A percentile compares a stretch with the other conserved stretches of the same genome.
These are phyloP conservation scores for Tulasnella sp. DNA, from an alignment of 768 basidiomycete species.

Conservation along the genomic window DNA sequence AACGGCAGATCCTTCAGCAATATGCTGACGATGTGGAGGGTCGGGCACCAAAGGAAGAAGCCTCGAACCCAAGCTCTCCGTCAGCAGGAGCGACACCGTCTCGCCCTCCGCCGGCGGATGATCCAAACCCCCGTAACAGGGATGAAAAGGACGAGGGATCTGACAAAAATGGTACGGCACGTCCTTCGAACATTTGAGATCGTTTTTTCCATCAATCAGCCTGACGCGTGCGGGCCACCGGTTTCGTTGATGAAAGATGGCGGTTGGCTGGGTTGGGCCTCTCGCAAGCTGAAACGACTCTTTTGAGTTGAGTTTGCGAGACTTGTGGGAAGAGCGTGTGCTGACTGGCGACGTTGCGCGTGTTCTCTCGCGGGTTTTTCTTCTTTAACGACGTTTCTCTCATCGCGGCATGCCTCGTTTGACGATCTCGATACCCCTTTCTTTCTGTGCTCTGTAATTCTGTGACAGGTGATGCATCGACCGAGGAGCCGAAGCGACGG, in stretches of 20 bases:
- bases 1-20: constrained; percentile 76
- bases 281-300: background rate
- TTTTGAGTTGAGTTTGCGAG: constrained; percentile 7
- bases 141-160: background rate
- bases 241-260: constrained; percentile 5
- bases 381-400: no score
- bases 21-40: constrained; percentile 94
- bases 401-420: background rate
- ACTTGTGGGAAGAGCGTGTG: background rate
- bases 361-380: no score
- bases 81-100: constrained; percentile 17
- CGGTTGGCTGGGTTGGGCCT: constrained; percentile 9
- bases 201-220: background rate
- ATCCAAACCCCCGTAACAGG: background rate
- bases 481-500: background rate
- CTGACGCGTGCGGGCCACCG: constrained; percentile 2
- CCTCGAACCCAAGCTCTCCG: background rate
- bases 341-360: background rate
- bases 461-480: constrained; percentile 3
- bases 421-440: constrained; percentile 1
- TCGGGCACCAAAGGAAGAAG: background rate
- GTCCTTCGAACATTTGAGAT: background rate
- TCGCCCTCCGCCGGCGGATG: background rate
- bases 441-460: background rate
- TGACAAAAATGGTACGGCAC: background rate